Base-by-base conservation (phyloP, 1,284 basidiomycete genomes). In the Microbotryum intermedium region DNA sequence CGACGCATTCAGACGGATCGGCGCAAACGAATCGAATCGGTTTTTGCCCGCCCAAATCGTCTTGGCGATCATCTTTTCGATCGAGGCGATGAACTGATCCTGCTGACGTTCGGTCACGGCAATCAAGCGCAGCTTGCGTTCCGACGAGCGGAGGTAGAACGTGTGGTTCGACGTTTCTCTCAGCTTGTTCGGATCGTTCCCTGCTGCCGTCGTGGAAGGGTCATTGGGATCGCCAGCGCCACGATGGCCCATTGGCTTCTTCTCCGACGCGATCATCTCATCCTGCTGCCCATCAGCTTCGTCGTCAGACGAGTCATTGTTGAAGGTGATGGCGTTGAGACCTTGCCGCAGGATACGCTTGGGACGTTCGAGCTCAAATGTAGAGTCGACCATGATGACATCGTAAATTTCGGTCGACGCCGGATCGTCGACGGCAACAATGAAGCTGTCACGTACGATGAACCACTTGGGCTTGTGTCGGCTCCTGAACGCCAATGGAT, bases 51-150 rank as follows among this genome's bases (percentile, higher is more conserved):
- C 84, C 79, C 89, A 98, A 62, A 87, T 84, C 44, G 85, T 90
- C 47, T 83, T 81, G 29, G 81, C 79, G 0, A 89, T 85, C 56
- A 87, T 85, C 64, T 85, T 84, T 73, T 97, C 89, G 67, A 99
- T 80, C 1, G 88, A 88, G 6, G 90, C 88, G 60, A 98, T 91
- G 83, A 93, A 98, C 74, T 98, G 94, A 64, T 91, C 80, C 91
- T 97, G 97, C 79, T 95, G 90, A 29, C 93, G 83, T 86, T 97
- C 90, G 73, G 87, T 95, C 73, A 84, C 86, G 11, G 95, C 92
- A 59, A 84, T 85, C 7, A 97, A 75, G 76, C 94, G 93, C 64
- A 98, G 76, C 58, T 84, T 83, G 77, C 87, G 84, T 76, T 98
- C 94, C 6, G 90, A 85, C 73, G 97, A 97, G 67, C 85, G 81